Evolutionary conservation across 148 eudicot species (phyloP).

Genomic region (Chenopodium quinoa): DNA sequence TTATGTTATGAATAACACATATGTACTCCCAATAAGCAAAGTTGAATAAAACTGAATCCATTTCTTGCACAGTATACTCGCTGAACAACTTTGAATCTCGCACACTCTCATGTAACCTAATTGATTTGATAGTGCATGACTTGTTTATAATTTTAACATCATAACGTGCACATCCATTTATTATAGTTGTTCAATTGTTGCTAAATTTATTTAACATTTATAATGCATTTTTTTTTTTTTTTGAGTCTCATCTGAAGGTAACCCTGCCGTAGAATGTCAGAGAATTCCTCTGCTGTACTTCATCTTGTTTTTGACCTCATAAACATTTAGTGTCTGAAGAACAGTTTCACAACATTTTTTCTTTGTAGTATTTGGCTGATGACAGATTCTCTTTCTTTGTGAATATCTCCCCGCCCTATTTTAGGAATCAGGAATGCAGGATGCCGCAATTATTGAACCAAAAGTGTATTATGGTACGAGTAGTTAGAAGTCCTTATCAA

Average conservation of each 20-base stretch:
- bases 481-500: conserved; percentile 9
- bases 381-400: background rate
- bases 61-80: background rate
- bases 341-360: background rate
- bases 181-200: background rate
- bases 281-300: background rate
- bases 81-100: background rate
- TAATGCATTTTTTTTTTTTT: background rate
- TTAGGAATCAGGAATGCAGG: background rate
- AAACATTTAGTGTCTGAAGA: background rate
- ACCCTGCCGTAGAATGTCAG: background rate
- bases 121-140: background rate
- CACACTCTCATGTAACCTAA: background rate
- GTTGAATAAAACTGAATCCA: too few relatives aligned
- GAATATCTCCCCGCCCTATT: background rate
- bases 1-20: background rate
- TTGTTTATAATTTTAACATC: background rate
- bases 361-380: conserved; percentile 2
- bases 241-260: background rate
- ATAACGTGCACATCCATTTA: background rate
- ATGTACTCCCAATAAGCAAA: background rate
- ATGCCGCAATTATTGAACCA: conserved; percentile 11
- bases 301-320: background rate
- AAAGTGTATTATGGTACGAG: background rate
- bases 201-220: background rate